Conservation (phyloP, 306 rosid species). For the Cicer judaicum region DNA sequence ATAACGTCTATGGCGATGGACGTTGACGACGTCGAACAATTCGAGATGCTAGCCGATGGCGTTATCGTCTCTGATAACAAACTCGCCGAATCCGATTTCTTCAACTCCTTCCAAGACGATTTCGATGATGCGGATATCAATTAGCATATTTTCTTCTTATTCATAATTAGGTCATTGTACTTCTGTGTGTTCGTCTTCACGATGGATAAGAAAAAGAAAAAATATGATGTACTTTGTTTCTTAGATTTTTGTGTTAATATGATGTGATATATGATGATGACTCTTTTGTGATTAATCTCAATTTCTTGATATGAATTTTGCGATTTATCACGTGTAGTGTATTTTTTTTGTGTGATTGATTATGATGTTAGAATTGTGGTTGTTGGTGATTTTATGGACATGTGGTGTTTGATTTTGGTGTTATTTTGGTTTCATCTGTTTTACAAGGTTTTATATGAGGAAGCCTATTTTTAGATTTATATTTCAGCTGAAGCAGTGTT, state of each 20-base stretch:
- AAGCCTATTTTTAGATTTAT: neutral
- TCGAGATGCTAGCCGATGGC: conserved; percentile 71
- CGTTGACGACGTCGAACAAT: conserved; percentile 80
- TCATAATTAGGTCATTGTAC: neutral
- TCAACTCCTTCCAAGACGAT: conserved; percentile 76
- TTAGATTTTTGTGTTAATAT: conserved; percentile 28
- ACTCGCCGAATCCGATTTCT: conserved; percentile 85
- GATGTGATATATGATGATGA: neutral
- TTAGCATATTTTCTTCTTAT: conserved; percentile 9
- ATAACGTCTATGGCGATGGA: conserved; percentile 90
- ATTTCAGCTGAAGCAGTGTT: conserved; percentile 15
- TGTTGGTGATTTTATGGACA: neutral
- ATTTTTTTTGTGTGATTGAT: neutral
- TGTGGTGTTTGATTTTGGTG: neutral
- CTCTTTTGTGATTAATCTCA: conserved; percentile 2
- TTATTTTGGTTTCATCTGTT: neutral
- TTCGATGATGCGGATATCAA: conserved; percentile 86
- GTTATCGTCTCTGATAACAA: conserved; percentile 64
- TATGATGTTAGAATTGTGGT: neutral
- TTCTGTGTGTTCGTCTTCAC: neutral
- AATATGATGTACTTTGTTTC: conserved; percentile 8
- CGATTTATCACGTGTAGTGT: neutral
- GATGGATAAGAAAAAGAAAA: neutral
- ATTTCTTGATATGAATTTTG: neutral
- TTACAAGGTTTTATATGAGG: neutral